phyloP scores from a whole-genome alignment of 140 eudicot genomes.

The Flaveria floridana region DNA sequence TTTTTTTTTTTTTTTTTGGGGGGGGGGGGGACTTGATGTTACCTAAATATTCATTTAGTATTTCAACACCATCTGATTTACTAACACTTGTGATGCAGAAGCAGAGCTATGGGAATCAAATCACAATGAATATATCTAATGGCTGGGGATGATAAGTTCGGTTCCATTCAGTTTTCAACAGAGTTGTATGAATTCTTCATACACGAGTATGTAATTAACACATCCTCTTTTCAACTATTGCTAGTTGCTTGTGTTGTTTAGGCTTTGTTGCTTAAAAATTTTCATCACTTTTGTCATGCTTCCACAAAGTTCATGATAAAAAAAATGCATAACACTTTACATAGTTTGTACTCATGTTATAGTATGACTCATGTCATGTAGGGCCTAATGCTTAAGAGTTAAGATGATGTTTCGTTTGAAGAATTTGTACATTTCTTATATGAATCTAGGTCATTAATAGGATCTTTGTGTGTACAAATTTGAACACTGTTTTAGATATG shows the following conservation, averaged over 20 bases:
- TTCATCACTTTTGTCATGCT: not conserved
- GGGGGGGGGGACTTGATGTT: conserved; percentile 6
- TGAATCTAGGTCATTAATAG: not conserved
- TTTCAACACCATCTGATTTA: conserved; percentile 3
- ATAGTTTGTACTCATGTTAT: not conserved
- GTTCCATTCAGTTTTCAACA: conserved; percentile 10
- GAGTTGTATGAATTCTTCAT: conserved; percentile 26
- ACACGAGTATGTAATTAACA: conserved; percentile 33
- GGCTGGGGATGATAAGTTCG: conserved; percentile 20
- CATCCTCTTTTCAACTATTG: conserved; percentile 7
- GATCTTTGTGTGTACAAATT: not conserved
- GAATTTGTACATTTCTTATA: not conserved
- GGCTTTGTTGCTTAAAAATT: not conserved
- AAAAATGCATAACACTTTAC: not conserved
- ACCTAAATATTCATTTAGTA: not conserved
- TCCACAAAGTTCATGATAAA: not conserved
- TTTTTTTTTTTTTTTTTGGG: no score
- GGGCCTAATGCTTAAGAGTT: not conserved
- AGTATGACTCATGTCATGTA: not conserved
- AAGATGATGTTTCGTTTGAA: not conserved
- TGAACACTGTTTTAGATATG: not conserved
- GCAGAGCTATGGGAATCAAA: conserved; percentile 22
- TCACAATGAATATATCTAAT: conserved; percentile 10
- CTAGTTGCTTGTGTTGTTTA: conserved; percentile 19
- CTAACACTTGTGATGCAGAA: conserved; percentile 28